Base-by-base conservation (phyloP, 257 asterid species). In the Anisodus acutangulus region DNA sequence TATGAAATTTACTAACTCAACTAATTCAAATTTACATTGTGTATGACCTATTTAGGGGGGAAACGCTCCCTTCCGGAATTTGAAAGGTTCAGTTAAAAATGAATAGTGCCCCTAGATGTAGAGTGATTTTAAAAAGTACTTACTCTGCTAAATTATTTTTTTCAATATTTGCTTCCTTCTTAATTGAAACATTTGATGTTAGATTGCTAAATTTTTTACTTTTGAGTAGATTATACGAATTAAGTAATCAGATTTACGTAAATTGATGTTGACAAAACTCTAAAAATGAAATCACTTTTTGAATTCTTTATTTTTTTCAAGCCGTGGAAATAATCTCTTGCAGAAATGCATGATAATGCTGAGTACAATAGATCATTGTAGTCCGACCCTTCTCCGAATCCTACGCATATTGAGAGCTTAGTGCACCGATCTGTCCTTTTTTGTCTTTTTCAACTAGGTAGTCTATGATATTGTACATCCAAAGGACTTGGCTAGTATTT, bases 241-340 rank as follows among this genome's bases (percentile, higher is more conserved):
- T 43, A 71, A n/a, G 35, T 43, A 71, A 17, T 9, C 5, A 13
- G 37, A 71, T 71, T 71, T 71, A 9, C 17, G n/a, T 58, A 45
- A 72, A 43, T 72, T 45, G n/a, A 72, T n/a, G 80, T 72, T 72
- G 80, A 45, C 80, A 19, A 45, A 72, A 72, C 41, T 71, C 13
- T 43, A 71, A 45, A n/a, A 17, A 72, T 45, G 22, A 70, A 72
- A 45, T n/a, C n/a, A 47, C 80, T 10, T 45, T 71, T 71, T 72
- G 37, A 2, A 2, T 1, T 16, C n/a, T 54, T 12, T 55, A 2
- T 11, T 5, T 12, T 12, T 12, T 4, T 55, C n/a, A 3, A 10
- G 2, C 1, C 35, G 35, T 31, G 35, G 35, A 31, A 31, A 31
- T 31, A 31, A 31, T 1, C 1, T 26, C 1, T 31, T 31, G 35